Conservation (phyloP, 345 rosid genomes). For the Pelargonium nanum region DNA sequence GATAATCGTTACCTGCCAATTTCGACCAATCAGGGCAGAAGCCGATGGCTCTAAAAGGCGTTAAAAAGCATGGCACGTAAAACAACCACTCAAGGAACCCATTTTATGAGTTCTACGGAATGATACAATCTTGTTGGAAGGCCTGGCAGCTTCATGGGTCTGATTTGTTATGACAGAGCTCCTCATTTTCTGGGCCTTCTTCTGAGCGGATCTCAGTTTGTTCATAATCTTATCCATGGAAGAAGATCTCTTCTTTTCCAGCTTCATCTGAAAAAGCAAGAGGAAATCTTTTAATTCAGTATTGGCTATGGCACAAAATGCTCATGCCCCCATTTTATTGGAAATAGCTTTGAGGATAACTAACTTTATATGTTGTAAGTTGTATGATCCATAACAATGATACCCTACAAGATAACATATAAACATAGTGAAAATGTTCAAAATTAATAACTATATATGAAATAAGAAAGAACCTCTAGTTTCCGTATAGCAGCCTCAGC, state of each 20-base stretch:
- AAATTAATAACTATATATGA: slow-evolving; percentile 1
- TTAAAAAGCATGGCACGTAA: slow-evolving; percentile 74
- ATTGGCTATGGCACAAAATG: too few relatives aligned
- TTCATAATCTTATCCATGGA: slow-evolving; percentile 93
- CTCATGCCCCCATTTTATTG: background rate
- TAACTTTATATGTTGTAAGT: too few relatives aligned
- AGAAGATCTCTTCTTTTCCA: slow-evolving; percentile 84
- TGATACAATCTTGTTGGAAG: slow-evolving; percentile 31
- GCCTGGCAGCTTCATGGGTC: slow-evolving; percentile 32
- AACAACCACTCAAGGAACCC: slow-evolving; percentile 74
- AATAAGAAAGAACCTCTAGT: slow-evolving; percentile 61
- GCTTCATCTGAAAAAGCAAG: slow-evolving; percentile 62
- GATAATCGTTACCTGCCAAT: slow-evolving; percentile 19
- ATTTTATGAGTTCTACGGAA: slow-evolving; percentile 47
- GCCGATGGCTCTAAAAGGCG: slow-evolving; percentile 11
- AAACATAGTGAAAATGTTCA: background rate
- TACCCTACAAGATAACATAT: too few relatives aligned
- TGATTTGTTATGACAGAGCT: slow-evolving; percentile 51
- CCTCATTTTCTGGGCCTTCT: slow-evolving; percentile 91
- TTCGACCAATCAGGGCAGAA: slow-evolving; percentile 4
- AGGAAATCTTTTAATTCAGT: background rate
- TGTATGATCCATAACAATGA: too few relatives aligned
- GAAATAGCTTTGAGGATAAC: background rate
- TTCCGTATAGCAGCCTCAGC: slow-evolving; percentile 91
- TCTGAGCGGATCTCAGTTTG: slow-evolving; percentile 78